These are phyloP conservation scores for Magnusiomyces tetraspermus DNA, from an alignment of 1,139 yeast genomes.

Conservation along the genomic window DNA sequence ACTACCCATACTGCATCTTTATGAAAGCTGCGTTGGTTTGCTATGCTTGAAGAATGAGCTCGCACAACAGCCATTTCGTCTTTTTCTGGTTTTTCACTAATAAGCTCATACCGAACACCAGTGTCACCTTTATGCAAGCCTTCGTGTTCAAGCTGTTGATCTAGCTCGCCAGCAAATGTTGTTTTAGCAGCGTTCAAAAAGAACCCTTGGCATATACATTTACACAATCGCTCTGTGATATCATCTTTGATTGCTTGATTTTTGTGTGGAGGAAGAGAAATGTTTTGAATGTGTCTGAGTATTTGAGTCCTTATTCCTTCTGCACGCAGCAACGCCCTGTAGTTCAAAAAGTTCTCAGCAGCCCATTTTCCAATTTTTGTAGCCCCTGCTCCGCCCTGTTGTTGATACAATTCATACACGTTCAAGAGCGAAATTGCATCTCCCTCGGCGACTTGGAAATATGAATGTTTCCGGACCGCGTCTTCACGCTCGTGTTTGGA, in stretches of 20 bases:
- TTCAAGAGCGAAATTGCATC: slow-evolving; percentile 78
- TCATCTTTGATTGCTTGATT: neutral
- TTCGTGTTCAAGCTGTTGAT: slow-evolving; percentile 1
- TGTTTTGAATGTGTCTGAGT: slow-evolving; percentile 5
- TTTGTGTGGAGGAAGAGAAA: neutral
- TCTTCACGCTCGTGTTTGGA: slow-evolving; percentile 67
- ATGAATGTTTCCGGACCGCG: slow-evolving; percentile 38
- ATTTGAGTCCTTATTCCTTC: slow-evolving; percentile 14
- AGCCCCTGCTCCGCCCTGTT: slow-evolving; percentile 3
- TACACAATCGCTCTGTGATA: slow-evolving; percentile 12
- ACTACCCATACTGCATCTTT: slow-evolving; percentile 11
- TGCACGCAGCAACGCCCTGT: slow-evolving; percentile 63
- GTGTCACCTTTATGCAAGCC: neutral
- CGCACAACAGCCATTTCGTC: neutral
- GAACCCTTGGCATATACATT: slow-evolving; percentile 16
- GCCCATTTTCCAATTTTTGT: slow-evolving; percentile 44
- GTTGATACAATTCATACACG: slow-evolving; percentile 59
- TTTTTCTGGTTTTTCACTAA: slow-evolving; percentile 1
- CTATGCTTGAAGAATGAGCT: slow-evolving; percentile 4
- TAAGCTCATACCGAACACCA: slow-evolving; percentile 7
- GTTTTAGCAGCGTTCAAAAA: slow-evolving; percentile 18
- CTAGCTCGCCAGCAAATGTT: slow-evolving; percentile 1
- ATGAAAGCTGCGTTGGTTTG: neutral
- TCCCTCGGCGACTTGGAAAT: slow-evolving; percentile 76
- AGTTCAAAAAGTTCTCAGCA: slow-evolving; percentile 64